Evolutionary conservation across 257 asterid species (phyloP).

Genomic region (Solanum raphanifolium): DNA sequence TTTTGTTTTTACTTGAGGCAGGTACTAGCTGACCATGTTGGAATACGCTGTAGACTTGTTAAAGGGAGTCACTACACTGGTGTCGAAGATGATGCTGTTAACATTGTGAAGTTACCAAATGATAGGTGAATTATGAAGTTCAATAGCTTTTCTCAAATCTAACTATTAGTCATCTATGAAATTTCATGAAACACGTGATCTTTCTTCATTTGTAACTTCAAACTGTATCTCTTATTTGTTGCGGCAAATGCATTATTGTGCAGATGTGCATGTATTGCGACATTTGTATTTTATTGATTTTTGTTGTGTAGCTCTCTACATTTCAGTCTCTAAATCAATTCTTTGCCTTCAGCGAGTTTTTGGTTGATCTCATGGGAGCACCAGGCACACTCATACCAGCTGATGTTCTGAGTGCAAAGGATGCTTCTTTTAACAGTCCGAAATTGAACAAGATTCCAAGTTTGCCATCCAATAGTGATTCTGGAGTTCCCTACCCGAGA

Average conservation of each 20-base stretch:
- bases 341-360: slow-evolving; percentile 67
- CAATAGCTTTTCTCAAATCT: background rate
- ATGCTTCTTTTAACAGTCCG: slow-evolving; percentile 47
- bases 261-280: background rate
- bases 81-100: slow-evolving; percentile 90
- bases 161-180: background rate
- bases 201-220: background rate
- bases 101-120: slow-evolving; percentile 68
- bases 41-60: slow-evolving; percentile 87
- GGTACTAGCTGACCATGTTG: slow-evolving; percentile 90
- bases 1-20: slow-evolving; percentile 30
- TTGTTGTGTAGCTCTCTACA: slow-evolving; percentile 2
- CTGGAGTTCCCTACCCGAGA: slow-evolving; percentile 23
- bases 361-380: slow-evolving; percentile 99
- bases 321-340: slow-evolving; percentile 25
- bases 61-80: slow-evolving; percentile 95
- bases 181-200: background rate
- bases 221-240: background rate
- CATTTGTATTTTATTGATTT: slow-evolving; percentile 3
- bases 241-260: background rate
- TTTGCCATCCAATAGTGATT: slow-evolving; percentile 24
- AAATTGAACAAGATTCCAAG: slow-evolving; percentile 41
- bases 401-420: slow-evolving; percentile 65
- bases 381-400: slow-evolving; percentile 98
- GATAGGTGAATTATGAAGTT: slow-evolving; percentile 48